These are phyloP conservation scores for Xylariaceae sp. DNA, from an alignment of 2,329 filamentous ascomycete species.

Conservation along the genomic window DNA sequence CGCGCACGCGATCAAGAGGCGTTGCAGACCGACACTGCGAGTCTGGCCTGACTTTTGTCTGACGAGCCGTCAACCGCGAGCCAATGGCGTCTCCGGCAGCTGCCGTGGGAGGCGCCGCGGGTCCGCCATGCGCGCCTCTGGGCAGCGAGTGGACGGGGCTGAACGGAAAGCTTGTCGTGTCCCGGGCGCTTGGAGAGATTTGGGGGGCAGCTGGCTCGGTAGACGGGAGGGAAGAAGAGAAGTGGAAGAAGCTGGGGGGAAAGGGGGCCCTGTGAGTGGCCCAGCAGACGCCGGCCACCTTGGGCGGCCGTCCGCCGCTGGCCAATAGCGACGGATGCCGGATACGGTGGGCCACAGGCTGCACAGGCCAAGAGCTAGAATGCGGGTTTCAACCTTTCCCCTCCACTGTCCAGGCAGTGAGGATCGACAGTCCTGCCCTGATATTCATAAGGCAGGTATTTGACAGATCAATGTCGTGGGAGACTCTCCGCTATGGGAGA, in stretches of 20 bases:
- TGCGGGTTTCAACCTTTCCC: neutral
- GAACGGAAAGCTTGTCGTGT: neutral
- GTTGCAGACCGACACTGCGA: neutral
- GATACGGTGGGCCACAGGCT: neutral
- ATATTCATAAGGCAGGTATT: neutral
- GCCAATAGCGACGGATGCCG: conserved; percentile 5
- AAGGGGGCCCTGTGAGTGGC: conserved; percentile 15
- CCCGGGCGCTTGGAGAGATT: conserved; percentile 9
- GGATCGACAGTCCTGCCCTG: neutral
- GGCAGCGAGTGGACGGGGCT: neutral
- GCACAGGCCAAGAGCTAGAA: neutral
- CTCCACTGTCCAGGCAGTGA: neutral
- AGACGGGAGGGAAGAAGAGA: too few species aligned
- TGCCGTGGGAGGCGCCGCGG: neutral
- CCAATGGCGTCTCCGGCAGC: neutral
- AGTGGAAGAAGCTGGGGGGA: conserved; percentile 8
- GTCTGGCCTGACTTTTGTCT: conserved; percentile 2
- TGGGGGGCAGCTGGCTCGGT: conserved; percentile 6
- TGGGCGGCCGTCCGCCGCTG: conserved; percentile 12
- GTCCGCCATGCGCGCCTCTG: neutral
- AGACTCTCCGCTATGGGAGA: neutral
- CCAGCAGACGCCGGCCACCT: conserved; percentile 25
- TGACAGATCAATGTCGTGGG: neutral
- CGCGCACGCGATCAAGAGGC: neutral
- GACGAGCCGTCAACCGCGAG: neutral